Conservation (phyloP, 2,329 filamentous ascomycete species). For the Cladosporium sphaerospermum region DNA sequence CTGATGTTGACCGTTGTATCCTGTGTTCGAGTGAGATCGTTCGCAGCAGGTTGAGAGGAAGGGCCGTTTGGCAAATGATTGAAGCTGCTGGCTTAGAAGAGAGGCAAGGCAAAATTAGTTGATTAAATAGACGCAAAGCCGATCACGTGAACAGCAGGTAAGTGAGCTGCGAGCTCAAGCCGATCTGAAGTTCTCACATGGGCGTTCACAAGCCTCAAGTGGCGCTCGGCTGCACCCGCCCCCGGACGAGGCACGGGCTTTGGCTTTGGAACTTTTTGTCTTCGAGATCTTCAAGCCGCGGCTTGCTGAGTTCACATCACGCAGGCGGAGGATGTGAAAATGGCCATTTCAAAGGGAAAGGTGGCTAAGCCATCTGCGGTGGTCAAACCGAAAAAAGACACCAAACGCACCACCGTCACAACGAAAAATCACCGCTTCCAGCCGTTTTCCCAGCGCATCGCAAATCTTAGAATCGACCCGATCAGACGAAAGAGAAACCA, state of each 20-base stretch:
- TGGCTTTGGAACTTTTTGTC: slow-evolving; percentile 2
- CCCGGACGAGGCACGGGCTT: slow-evolving; percentile 1
- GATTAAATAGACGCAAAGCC: too few species aligned
- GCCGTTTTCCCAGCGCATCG: slow-evolving; percentile 82
- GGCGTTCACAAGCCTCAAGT: too few species aligned
- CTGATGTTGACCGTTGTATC: slow-evolving; percentile 1
- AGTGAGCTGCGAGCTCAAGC: too few species aligned
- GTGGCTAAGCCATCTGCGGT: slow-evolving; percentile 27
- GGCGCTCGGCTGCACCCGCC: background rate
- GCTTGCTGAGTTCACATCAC: background rate
- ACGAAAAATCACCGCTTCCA: slow-evolving; percentile 85
- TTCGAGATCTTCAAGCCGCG: background rate
- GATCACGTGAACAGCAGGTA: too few species aligned
- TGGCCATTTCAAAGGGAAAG: slow-evolving; percentile 40
- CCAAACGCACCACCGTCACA: slow-evolving; percentile 60
- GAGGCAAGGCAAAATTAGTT: too few species aligned
- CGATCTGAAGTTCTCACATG: too few species aligned
- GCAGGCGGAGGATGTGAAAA: slow-evolving; percentile 24
- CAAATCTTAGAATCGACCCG: slow-evolving; percentile 88
- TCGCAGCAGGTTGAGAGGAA: background rate
- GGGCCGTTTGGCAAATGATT: background rate
- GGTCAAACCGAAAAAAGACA: slow-evolving; percentile 56
- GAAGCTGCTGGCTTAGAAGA: too few species aligned
- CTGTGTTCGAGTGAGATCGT: background rate
- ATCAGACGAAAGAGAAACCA: slow-evolving; percentile 69